These are phyloP conservation scores for Lactarius hengduanensis DNA, from an alignment of 768 basidiomycete genomes.

Conservation along the genomic window DNA sequence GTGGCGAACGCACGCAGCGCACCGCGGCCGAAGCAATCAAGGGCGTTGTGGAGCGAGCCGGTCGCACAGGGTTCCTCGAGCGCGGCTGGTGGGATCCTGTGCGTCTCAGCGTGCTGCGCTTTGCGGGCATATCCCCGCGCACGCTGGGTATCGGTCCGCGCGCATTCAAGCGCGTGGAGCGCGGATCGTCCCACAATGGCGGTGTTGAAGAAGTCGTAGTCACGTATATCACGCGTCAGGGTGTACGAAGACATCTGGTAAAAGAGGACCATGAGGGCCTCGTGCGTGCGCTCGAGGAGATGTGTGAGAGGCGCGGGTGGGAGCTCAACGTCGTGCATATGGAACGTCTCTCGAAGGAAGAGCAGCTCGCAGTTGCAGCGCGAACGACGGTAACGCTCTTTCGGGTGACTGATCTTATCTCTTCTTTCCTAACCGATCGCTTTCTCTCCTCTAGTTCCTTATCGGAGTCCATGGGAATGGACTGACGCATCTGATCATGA, in stretches of 20 bases:
- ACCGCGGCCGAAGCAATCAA: constrained; percentile 66
- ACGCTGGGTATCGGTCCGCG: constrained; percentile 35
- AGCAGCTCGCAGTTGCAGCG: constrained; percentile 65
- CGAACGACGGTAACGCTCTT: constrained; percentile 60
- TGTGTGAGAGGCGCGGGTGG: constrained; percentile 50
- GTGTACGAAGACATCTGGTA: constrained; percentile 51
- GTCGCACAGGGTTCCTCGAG: constrained; percentile 32
- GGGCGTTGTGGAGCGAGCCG: constrained; percentile 44
- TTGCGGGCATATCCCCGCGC: constrained; percentile 51
- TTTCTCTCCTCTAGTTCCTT: constrained; percentile 18
- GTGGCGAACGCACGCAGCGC: constrained; percentile 64
- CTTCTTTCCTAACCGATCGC: constrained; percentile 1
- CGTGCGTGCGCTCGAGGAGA: constrained; percentile 49
- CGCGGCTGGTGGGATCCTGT: constrained; percentile 82
- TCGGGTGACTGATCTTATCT: not conserved
- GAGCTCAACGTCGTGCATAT: constrained; percentile 60
- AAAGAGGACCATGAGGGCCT: constrained; percentile 55
- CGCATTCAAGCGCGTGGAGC: constrained; percentile 23
- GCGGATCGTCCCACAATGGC: constrained; percentile 14
- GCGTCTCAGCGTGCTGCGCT: constrained; percentile 60
- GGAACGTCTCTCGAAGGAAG: constrained; percentile 68
- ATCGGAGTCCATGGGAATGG: constrained; percentile 56
- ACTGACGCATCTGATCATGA: constrained; percentile 80
- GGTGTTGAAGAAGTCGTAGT: constrained; percentile 51
- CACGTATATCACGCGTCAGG: constrained; percentile 72